phyloP scores from a whole-genome alignment of 441 rosid genomes.

The Lagerstroemia fauriei region DNA sequence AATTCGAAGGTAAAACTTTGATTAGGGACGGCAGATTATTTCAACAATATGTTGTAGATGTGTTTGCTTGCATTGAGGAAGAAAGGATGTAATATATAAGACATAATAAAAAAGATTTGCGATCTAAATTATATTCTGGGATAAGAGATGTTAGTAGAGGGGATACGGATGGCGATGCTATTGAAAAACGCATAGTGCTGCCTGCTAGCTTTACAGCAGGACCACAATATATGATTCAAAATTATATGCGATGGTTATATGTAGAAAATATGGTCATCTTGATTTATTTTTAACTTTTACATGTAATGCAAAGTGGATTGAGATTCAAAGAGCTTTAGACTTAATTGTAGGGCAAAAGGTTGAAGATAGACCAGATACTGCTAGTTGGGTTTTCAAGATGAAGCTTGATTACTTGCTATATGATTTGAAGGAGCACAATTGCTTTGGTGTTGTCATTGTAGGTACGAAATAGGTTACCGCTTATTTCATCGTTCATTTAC shows the following conservation, averaged over 20 bases:
- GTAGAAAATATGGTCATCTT: too few species aligned
- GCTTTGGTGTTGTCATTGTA: background rate
- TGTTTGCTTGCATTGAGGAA: slow-evolving; percentile 14
- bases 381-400: slow-evolving; percentile 25
- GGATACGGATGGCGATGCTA: background rate
- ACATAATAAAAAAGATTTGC: background rate
- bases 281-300: too few species aligned
- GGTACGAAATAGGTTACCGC: background rate
- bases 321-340: background rate
- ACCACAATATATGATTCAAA: too few species aligned
- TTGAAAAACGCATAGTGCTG: background rate
- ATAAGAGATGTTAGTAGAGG: slow-evolving; percentile 14
- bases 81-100: background rate
- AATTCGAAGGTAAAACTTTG: too few species aligned
- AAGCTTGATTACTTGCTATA: background rate
- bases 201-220: background rate
- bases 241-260: too few species aligned
- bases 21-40: too few species aligned
- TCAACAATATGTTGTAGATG: too few species aligned
- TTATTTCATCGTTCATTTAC: background rate
- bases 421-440: background rate
- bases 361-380: too few species aligned
- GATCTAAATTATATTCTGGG: background rate
- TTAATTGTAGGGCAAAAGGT: background rate
- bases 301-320: slow-evolving; percentile 12